Base-by-base conservation (phyloP, 176 grass and related monocot genomes). In the Oryza longistaminata region DNA sequence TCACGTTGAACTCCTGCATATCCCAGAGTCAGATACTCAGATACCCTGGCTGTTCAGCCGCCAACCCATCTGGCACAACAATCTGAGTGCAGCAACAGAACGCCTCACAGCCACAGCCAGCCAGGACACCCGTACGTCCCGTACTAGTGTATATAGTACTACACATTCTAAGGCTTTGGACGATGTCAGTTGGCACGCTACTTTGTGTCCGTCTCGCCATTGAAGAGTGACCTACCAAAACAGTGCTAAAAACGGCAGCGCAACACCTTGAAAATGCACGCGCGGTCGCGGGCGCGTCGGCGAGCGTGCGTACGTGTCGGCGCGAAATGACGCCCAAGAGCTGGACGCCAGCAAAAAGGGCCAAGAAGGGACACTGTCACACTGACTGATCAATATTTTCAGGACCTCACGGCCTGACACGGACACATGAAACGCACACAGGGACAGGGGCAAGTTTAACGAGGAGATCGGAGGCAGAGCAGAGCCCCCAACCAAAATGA, bases 1-100 rank as follows among this genome's bases (percentile, higher is more conserved):
- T 92, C 75, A 98, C 85, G 2, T 92, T 83, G 77, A 92, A 92
- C 10, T 95, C 96, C 96, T 98, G 77, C 82, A 80, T 14, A 80
- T 14, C 34, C 34, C 34, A 35, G 34, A 5, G 42, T 21, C 15
- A 62, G 22, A 22, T 6, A 39, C 19, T 9, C 7, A 34, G 29
- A 31, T 31, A 31, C 29, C 29, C 29, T 31, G 29, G 33, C 46
- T 43, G 17, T 60, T 60, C 33, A 67, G 42, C 24, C 6, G 13
- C 46, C 12, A 49, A 65, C 27, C 16, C 22, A 22, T 21, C 22
- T 22, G 21, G 17, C 45, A 16, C 45, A 16, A 7, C 71, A 11
- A 26, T 8, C 14, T 53, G 33, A 33, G n/a, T 40, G 33, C 64
- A 53, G 68, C 31, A 52, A 31, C 61, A 52, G 31, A 68, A 4